Percentiles rank a stretch among this genome's conserved stretches.
phyloP scores from a whole-genome alignment of 2,329 filamentous ascomycete genomes.

The Pseudonectria buxi region DNA sequence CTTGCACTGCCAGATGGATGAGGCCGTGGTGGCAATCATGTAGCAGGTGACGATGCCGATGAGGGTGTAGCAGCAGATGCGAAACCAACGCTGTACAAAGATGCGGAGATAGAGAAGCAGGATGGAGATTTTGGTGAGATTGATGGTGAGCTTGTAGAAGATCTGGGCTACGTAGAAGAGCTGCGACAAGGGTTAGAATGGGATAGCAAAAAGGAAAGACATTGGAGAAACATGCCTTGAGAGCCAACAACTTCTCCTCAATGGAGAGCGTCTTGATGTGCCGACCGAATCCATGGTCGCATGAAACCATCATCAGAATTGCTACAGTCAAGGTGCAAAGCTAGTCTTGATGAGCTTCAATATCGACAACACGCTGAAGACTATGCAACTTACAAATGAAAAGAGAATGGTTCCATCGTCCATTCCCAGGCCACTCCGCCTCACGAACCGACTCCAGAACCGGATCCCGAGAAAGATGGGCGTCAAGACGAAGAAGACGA shows the following conservation, averaged over 20 bases:
- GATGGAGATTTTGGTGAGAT: slow-evolving; percentile 46
- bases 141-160: slow-evolving; percentile 48
- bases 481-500: slow-evolving; percentile 36
- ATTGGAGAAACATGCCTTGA: slow-evolving; percentile 25
- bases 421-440: slow-evolving; percentile 29
- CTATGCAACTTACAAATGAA: slow-evolving; percentile 30
- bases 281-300: slow-evolving; percentile 36
- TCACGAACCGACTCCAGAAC: slow-evolving; percentile 33
- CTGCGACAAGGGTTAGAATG: slow-evolving; percentile 20
- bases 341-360: slow-evolving; percentile 13
- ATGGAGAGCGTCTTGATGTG: slow-evolving; percentile 30
- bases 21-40: slow-evolving; percentile 36
- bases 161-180: slow-evolving; percentile 45
- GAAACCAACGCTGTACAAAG: slow-evolving; percentile 42
- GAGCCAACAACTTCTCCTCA: slow-evolving; percentile 28
- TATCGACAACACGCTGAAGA: too few species aligned
- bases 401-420: slow-evolving; percentile 38
- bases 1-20: slow-evolving; percentile 44
- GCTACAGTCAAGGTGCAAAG: slow-evolving; percentile 30
- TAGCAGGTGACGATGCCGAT: slow-evolving; percentile 38
- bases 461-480: slow-evolving; percentile 34
- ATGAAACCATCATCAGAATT: slow-evolving; percentile 34
- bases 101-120: slow-evolving; percentile 48
- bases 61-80: slow-evolving; percentile 34
- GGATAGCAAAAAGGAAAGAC: not conserved